phyloP scores from a whole-genome alignment of 306 rosid species.

The Vicia faba region DNA sequence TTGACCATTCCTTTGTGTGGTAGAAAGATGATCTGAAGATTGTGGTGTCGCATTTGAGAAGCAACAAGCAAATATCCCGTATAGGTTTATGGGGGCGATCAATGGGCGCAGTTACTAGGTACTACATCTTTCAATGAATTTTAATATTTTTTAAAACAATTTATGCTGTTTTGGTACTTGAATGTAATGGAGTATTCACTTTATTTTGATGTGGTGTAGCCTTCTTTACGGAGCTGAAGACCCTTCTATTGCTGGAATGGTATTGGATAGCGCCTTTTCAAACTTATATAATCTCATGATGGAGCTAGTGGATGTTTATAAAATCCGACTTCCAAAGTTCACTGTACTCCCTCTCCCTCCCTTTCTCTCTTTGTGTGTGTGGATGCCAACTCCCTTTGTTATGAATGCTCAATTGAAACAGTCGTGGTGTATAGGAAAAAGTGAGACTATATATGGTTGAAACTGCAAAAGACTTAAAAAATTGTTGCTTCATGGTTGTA shows the following conservation, averaged over 20 bases:
- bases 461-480: conserved; percentile 7
- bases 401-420: not conserved
- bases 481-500: conserved; percentile 7
- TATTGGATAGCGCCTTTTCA: conserved; percentile 97
- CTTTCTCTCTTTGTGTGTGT: not conserved
- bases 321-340: conserved; percentile 97
- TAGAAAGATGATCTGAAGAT: conserved; percentile 95
- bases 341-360: conserved; percentile 56
- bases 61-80: conserved; percentile 81
- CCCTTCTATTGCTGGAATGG: conserved; percentile 97
- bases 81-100: conserved; percentile 99
- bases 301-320: conserved; percentile 98
- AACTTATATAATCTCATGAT: conserved; percentile 91
- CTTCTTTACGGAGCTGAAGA: conserved; percentile 99
- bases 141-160: conserved; percentile 31
- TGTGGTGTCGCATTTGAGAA: conserved; percentile 83
- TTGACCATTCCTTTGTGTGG: conserved; percentile 39
- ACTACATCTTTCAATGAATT: conserved; percentile 29
- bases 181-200: conserved; percentile 27
- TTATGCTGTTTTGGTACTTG: conserved; percentile 48
- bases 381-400: not conserved
- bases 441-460: no score
- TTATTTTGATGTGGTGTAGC: conserved; percentile 55
- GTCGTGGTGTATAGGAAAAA: not conserved
- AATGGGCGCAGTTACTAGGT: conserved; percentile 99